Evolutionary conservation across 2,329 filamentous ascomycete genomes (phyloP).

Genomic region (Beauveria pseudobassiana): DNA sequence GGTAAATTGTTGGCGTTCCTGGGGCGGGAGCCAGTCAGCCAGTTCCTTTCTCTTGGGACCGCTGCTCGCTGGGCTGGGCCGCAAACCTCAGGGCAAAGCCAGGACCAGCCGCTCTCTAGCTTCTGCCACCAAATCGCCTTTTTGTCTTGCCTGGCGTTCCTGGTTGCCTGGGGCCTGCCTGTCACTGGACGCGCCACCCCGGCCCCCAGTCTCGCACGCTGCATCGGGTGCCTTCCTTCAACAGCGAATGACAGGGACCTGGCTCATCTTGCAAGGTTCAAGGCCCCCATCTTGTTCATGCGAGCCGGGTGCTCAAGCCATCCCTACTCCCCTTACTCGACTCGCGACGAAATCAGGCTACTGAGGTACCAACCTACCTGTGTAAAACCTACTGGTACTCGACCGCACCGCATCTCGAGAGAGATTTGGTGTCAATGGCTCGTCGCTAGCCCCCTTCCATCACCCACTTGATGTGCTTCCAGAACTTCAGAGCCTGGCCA

Average conservation of each 20-base stretch:
- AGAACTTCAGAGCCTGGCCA: background rate
- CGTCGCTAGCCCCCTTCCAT: background rate
- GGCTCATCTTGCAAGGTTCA: background rate
- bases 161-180: background rate
- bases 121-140: background rate
- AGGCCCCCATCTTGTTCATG: slow-evolving; percentile 8
- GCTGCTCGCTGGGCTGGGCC: slow-evolving; percentile 3
- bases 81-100: slow-evolving; percentile 11
- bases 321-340: background rate
- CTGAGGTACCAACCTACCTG: background rate
- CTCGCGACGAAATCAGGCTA: background rate
- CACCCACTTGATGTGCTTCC: background rate
- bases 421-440: background rate
- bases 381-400: background rate
- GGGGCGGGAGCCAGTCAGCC: background rate
- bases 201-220: background rate
- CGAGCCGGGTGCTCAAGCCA: slow-evolving; percentile 5
- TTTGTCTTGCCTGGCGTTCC: background rate
- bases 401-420: background rate
- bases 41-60: background rate
- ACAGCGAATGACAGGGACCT: background rate
- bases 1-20: slow-evolving; percentile 3
- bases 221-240: slow-evolving; percentile 5
- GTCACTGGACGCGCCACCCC: background rate
- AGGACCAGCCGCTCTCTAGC: background rate